Conservation (phyloP, 2,329 filamentous ascomycete genomes). For the Pezicula rhizophila region DNA sequence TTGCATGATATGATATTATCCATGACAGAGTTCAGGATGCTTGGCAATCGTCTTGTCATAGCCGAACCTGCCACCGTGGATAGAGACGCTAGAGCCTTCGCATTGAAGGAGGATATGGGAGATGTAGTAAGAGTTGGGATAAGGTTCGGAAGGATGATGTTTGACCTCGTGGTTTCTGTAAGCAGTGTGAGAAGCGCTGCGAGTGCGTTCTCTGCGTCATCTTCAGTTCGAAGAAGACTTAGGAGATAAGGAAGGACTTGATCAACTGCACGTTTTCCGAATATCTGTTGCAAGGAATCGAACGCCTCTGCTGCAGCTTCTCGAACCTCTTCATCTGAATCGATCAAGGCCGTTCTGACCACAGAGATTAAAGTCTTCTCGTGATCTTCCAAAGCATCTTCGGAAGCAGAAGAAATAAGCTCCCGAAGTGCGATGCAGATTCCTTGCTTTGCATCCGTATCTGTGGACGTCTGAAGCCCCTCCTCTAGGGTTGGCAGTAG, state of each 20-base stretch:
- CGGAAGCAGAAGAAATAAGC: constrained; percentile 81
- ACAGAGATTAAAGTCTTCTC: constrained; percentile 94
- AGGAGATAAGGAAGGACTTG: constrained; percentile 91
- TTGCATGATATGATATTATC: constrained; percentile 78
- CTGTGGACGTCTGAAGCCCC: constrained; percentile 79
- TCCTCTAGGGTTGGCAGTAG: constrained; percentile 89
- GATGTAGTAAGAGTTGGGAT: constrained; percentile 87
- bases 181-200: constrained; percentile 89
- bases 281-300: constrained; percentile 84
- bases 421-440: constrained; percentile 96
- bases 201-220: constrained; percentile 85
- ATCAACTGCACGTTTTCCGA: constrained; percentile 92
- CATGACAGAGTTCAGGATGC: constrained; percentile 89
- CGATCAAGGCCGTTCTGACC: constrained; percentile 85
- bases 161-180: constrained; percentile 87
- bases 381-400: constrained; percentile 86
- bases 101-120: constrained; percentile 92
- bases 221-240: constrained; percentile 78
- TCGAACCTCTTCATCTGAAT: constrained; percentile 81
- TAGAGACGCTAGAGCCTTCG: constrained; percentile 84
- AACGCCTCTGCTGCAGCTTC: constrained; percentile 97
- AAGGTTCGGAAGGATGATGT: constrained; percentile 93
- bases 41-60: constrained; percentile 85
- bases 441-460: constrained; percentile 90
- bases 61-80: constrained; percentile 84